Evolutionary conservation across 257 asterid genomes (phyloP).

Genomic region (Solanum appendiculatum): DNA sequence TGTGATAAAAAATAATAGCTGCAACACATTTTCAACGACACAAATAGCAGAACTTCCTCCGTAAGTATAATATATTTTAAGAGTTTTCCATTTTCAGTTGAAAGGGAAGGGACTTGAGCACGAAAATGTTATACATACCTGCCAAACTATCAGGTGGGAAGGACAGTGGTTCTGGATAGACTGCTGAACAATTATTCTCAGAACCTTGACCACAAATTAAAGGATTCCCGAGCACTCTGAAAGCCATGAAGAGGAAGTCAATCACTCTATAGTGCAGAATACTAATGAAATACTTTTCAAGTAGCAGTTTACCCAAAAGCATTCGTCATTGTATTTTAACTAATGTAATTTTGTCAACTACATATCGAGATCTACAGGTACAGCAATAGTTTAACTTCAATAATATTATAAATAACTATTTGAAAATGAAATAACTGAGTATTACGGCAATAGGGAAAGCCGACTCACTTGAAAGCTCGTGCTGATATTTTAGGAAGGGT

Average conservation of each 20-base stretch:
- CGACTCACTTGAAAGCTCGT: conserved; percentile 61
- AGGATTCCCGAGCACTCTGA: conserved; percentile 80
- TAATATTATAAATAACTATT: background rate
- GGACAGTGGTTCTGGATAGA: conserved; percentile 74
- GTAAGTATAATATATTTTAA: background rate
- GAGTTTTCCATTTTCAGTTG: background rate
- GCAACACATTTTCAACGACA: background rate
- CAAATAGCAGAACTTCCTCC: background rate
- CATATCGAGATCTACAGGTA: background rate
- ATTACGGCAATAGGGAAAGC: background rate
- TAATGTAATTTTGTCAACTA: background rate
- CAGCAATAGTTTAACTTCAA: background rate
- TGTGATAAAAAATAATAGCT: conserved; percentile 8
- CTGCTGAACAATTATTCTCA: conserved; percentile 57
- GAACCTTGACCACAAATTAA: conserved; percentile 67
- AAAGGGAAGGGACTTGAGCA: background rate
- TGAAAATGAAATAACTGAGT: background rate
- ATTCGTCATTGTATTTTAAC: background rate
- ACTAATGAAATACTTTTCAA: background rate
- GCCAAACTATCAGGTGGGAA: conserved; percentile 54
- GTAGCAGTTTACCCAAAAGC: background rate
- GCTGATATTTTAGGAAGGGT: conserved; percentile 29
- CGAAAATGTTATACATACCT: conserved; percentile 23
- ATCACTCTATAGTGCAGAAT: background rate
- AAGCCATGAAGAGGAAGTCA: conserved; percentile 7